Percentiles rank a stretch among this genome's conserved stretches.
These are phyloP conservation scores for Tolypocladium inflatum DNA, from an alignment of 2,329 filamentous ascomycete genomes.

Conservation along the genomic window DNA sequence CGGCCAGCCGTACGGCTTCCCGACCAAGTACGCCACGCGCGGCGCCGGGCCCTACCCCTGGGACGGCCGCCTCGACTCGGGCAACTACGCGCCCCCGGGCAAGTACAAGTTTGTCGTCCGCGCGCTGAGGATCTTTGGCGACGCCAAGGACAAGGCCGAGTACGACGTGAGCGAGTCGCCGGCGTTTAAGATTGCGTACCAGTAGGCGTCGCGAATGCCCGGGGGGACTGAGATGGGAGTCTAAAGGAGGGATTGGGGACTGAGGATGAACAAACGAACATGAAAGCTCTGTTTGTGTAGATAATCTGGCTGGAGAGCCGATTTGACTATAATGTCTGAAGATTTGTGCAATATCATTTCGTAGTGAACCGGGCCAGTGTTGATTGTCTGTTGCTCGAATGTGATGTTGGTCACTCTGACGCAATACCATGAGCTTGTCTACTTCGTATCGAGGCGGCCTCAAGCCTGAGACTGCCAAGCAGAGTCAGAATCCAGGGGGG, in stretches of 20 bases:
- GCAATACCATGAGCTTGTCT: no score
- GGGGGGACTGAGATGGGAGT: background rate
- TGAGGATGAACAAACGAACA: background rate
- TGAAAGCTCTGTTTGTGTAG: background rate
- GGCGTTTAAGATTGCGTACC: slow-evolving; percentile 36
- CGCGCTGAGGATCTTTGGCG: slow-evolving; percentile 41
- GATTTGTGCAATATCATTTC: background rate
- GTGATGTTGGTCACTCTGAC: no score
- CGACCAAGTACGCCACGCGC: slow-evolving; percentile 21
- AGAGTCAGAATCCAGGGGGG: no score
- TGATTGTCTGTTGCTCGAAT: background rate
- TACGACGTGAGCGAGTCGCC: slow-evolving; percentile 35
- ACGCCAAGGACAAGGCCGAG: slow-evolving; percentile 30
- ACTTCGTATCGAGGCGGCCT: no score
- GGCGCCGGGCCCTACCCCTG: slow-evolving; percentile 21
- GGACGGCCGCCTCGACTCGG: slow-evolving; percentile 37
- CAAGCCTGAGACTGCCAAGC: no score
- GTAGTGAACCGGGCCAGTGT: background rate
- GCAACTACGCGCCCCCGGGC: slow-evolving; percentile 37
- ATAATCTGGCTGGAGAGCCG: background rate
- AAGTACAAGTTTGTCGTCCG: slow-evolving; percentile 39
- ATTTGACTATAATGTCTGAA: background rate
- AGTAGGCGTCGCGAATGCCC: no score
- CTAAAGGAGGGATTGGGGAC: background rate
- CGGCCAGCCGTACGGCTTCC: slow-evolving; percentile 33